Percentiles rank a stretch among this genome's conserved stretches.
phyloP scores from a whole-genome alignment of 202 grass and related monocot genomes.

The Saccharum hybrid region DNA sequence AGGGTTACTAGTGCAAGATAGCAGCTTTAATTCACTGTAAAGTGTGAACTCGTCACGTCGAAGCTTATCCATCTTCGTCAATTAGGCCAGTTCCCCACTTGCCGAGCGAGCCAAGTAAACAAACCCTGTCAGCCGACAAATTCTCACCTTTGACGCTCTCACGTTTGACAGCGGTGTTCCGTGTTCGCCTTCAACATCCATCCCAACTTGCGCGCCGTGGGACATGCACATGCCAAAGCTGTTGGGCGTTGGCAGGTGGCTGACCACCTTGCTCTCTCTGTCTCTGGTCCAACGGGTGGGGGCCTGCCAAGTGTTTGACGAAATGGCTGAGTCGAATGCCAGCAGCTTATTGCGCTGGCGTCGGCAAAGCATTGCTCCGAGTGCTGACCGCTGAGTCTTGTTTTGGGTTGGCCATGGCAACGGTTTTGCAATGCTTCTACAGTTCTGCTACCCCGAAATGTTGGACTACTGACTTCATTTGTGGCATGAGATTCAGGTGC shows the following conservation, averaged over 20 bases:
- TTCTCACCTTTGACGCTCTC: not conserved
- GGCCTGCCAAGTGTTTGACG: constrained; percentile 44
- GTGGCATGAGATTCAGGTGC: not conserved
- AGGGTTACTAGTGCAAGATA: not conserved
- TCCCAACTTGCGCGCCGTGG: not conserved
- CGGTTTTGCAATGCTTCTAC: not conserved
- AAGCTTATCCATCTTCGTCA: not conserved
- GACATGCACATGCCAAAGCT: not conserved
- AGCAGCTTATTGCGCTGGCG: not conserved
- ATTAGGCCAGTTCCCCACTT: constrained; percentile 18
- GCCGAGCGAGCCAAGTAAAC: not conserved
- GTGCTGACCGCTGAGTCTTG: too few species aligned
- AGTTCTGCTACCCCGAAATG: constrained; percentile 20
- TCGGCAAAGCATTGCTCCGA: too few species aligned
- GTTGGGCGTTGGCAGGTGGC: not conserved
- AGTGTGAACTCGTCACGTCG: not conserved
- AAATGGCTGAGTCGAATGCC: constrained; percentile 23
- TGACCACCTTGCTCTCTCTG: not conserved
- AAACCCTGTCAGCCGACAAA: not conserved
- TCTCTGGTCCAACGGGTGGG: not conserved
- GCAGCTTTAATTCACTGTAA: constrained; percentile 1
- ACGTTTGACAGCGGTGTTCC: constrained; percentile 7
- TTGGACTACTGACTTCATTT: not conserved
- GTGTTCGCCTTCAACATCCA: not conserved
- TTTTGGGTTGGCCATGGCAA: not conserved